Conservation (phyloP, 2,329 filamentous ascomycete genomes). For the Clarireedia sp. region DNA sequence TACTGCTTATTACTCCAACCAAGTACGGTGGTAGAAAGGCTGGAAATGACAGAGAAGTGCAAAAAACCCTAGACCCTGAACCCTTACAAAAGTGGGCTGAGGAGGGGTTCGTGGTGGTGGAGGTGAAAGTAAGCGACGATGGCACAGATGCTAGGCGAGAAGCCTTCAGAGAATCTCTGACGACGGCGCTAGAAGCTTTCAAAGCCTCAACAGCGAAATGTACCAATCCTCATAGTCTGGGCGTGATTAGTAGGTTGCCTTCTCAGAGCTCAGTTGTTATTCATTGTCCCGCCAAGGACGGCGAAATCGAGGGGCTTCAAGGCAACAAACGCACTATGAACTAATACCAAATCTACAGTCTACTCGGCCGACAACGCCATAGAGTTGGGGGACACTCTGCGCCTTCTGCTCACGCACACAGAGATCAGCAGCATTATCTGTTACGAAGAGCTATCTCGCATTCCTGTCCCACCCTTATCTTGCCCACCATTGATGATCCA, state of each 20-base stretch:
- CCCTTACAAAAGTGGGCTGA: constrained; percentile 33
- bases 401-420: background rate
- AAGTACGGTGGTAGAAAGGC: constrained; percentile 9
- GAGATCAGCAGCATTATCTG: too few relatives aligned
- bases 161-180: background rate
- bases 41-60: constrained; percentile 9
- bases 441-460: too few relatives aligned
- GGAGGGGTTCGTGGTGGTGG: constrained; percentile 28
- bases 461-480: background rate
- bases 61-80: constrained; percentile 18
- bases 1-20: constrained; percentile 26
- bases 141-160: background rate
- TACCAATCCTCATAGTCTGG: constrained; percentile 2
- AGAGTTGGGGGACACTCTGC: background rate
- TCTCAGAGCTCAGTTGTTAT: background rate
- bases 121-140: background rate
- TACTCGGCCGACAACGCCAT: too few relatives aligned
- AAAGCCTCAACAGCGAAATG: background rate
- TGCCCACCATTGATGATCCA: constrained; percentile 3
- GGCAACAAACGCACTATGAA: too few relatives aligned
- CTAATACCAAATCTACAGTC: too few relatives aligned
- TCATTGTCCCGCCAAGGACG: too few relatives aligned
- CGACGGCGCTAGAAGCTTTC: constrained; percentile 5
- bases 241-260: constrained; percentile 2
- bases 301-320: too few relatives aligned